These are phyloP conservation scores for Auxenochlorella protothecoides DNA, from an alignment of 139 green algal species.

Conservation along the genomic window DNA sequence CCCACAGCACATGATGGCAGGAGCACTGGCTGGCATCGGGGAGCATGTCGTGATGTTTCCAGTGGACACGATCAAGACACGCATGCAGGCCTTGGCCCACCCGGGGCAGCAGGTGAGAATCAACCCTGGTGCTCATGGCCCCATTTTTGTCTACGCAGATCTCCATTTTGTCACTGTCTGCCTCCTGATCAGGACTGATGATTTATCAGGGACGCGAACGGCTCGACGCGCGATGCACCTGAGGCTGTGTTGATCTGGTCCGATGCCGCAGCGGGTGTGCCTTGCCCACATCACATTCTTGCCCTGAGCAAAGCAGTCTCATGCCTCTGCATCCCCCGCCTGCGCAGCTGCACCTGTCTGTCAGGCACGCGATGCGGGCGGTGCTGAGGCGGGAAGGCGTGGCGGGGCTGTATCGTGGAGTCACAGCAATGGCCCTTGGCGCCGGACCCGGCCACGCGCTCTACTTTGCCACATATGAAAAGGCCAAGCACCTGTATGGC, in stretches of 20 bases:
- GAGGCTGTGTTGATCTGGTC: background rate
- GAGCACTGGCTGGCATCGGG: slow-evolving; percentile 75
- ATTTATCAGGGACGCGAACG: too few species aligned
- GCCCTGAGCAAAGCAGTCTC: too few species aligned
- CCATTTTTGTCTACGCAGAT: too few species aligned
- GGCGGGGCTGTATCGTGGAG: slow-evolving; percentile 67
- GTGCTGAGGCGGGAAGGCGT: slow-evolving; percentile 65
- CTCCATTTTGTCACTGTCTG: too few species aligned
- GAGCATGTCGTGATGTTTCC: slow-evolving; percentile 96
- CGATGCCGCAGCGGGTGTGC: background rate
- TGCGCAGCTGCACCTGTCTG: slow-evolving; percentile 38
- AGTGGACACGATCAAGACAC: slow-evolving; percentile 96
- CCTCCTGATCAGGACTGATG: too few species aligned
- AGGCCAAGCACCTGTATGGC: slow-evolving; percentile 63
- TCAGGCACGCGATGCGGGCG: slow-evolving; percentile 29
- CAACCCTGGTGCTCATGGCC: too few species aligned
- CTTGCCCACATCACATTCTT: too few species aligned
- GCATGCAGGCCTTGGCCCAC: slow-evolving; percentile 88
- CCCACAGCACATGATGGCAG: slow-evolving; percentile 77
- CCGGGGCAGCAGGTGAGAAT: slow-evolving; percentile 57
- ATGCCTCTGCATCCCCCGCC: too few species aligned
- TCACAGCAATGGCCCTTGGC: slow-evolving; percentile 52
- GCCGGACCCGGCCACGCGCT: slow-evolving; percentile 84
- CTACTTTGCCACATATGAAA: slow-evolving; percentile 93
- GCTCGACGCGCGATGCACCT: background rate